Evolutionary conservation across 2,329 filamentous ascomycete genomes (phyloP).

Genomic region (Fusarium mangiferae): DNA sequence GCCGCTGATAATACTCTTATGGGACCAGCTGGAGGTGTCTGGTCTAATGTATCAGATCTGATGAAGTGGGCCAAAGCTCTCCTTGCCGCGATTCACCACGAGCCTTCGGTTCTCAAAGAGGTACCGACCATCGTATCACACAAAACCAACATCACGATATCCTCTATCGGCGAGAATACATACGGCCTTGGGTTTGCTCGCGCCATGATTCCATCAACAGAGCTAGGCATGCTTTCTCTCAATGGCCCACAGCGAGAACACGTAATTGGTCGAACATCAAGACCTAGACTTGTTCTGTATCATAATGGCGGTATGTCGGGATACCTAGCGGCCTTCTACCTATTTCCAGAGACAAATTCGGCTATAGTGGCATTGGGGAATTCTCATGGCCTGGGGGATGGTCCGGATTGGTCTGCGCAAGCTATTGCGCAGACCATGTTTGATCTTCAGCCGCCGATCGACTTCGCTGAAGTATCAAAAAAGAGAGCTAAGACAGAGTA

Average conservation of each 20-base stretch:
- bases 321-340: background rate
- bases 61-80: background rate
- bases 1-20: background rate
- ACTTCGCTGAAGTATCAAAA: background rate
- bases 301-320: background rate
- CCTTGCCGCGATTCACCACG: background rate
- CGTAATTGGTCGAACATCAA: fast-evolving
- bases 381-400: background rate
- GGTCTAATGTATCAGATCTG: background rate
- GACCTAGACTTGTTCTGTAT: background rate
- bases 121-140: background rate
- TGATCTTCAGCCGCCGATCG: background rate
- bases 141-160: background rate
- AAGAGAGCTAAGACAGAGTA: background rate
- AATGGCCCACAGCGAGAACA: background rate
- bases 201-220: background rate
- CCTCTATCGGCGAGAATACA: background rate
- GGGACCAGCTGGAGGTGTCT: background rate
- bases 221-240: background rate
- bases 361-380: background rate
- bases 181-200: background rate
- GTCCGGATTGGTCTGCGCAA: background rate
- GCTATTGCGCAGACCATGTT: background rate
- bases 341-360: background rate
- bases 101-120: background rate